Evolutionary conservation across 2,329 filamentous ascomycete species (phyloP).

Genomic region (Colletotrichum filicis): DNA sequence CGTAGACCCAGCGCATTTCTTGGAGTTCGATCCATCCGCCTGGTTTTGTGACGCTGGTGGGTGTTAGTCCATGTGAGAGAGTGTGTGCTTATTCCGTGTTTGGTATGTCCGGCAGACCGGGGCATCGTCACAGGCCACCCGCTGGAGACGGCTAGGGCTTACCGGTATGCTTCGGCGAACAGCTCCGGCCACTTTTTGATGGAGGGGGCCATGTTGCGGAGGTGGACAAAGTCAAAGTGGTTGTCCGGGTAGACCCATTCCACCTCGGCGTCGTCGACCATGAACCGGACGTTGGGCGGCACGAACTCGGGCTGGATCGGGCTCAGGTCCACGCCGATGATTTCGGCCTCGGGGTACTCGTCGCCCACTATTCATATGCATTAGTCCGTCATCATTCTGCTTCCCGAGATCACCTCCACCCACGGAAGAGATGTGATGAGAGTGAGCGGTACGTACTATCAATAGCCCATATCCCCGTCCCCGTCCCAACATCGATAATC

Average conservation of each 20-base stretch:
- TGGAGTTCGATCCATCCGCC: constrained; percentile 67
- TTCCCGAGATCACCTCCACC: background rate
- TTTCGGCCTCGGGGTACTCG: constrained; percentile 65
- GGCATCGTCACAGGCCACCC: too few relatives aligned
- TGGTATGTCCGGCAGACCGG: background rate
- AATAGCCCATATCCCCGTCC: constrained; percentile 70
- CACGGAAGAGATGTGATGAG: background rate
- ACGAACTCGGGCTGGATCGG: constrained; percentile 74
- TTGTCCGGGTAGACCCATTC: constrained; percentile 55
- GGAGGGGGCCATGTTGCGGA: constrained; percentile 60
- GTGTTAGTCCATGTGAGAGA: background rate
- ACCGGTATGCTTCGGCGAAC: constrained; percentile 66
- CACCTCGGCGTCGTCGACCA: constrained; percentile 69
- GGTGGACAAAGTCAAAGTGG: constrained; percentile 70
- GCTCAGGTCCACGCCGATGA: constrained; percentile 74
- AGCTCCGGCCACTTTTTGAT: constrained; percentile 60
- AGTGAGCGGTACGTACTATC: constrained; percentile 51
- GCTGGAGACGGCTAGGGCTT: constrained; percentile 36
- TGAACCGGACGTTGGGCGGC: constrained; percentile 79
- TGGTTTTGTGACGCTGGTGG: constrained; percentile 62
- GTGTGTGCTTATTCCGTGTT: background rate
- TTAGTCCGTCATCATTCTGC: background rate
- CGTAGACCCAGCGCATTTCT: constrained; percentile 52
- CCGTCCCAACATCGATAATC: constrained; percentile 58
- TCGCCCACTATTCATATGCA: constrained; percentile 63